These are phyloP conservation scores for Quercus lobata DNA, from an alignment of 331 rosid genomes.

Conservation along the genomic window DNA sequence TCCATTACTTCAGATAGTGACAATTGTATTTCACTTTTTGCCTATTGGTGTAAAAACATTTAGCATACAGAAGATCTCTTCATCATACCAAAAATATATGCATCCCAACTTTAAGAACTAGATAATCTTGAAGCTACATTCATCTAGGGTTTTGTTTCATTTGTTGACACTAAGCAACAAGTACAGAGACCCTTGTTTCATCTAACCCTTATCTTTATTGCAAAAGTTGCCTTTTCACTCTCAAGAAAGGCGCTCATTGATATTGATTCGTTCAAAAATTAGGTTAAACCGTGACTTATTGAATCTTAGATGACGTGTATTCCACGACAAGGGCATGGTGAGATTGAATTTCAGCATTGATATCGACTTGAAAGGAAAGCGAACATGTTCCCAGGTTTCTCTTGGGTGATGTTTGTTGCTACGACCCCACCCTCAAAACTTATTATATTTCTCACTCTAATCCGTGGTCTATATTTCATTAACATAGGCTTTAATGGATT, in stretches of 20 bases:
- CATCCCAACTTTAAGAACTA: too few species aligned
- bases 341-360: conserved; percentile 20
- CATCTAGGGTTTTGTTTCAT: background rate
- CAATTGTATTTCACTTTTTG: background rate
- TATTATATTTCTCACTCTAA: conserved; percentile 33
- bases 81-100: background rate
- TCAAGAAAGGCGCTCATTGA: background rate
- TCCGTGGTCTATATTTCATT: conserved; percentile 51
- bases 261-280: conserved; percentile 19
- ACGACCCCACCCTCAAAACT: conserved; percentile 41
- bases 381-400: conserved; percentile 37
- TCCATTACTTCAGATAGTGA: too few species aligned
- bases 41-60: background rate
- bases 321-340: conserved; percentile 26
- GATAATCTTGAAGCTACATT: background rate
- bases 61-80: background rate
- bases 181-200: background rate
- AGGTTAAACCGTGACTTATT: conserved; percentile 21
- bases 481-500: conserved; percentile 48
- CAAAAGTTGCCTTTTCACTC: background rate
- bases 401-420: conserved; percentile 31
- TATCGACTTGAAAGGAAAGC: conserved; percentile 18
- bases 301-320: conserved; percentile 35
- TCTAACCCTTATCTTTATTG: background rate
- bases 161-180: background rate